These are phyloP conservation scores for Cercospora berteroae DNA, from an alignment of 2,329 filamentous ascomycete species.

Conservation along the genomic window DNA sequence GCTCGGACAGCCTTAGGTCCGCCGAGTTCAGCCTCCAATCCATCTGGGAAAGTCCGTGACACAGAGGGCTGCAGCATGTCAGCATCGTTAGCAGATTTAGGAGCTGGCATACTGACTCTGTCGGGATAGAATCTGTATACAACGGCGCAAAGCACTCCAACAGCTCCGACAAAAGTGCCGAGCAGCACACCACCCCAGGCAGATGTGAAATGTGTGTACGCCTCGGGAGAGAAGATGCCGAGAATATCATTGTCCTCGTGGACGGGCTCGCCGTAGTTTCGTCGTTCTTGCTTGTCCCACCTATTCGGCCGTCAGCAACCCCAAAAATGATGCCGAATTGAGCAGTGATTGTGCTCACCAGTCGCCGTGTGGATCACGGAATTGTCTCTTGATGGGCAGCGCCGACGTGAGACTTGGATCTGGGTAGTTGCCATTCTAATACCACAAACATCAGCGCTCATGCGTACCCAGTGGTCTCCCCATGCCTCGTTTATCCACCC, in stretches of 20 bases:
- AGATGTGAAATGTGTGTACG: conserved; percentile 80
- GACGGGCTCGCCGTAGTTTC: conserved; percentile 93
- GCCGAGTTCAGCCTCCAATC: conserved; percentile 50
- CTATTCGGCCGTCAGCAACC: background rate
- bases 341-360: conserved; percentile 52
- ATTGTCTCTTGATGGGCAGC: conserved; percentile 74
- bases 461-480: background rate
- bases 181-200: conserved; percentile 65
- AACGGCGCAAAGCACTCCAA: conserved; percentile 42
- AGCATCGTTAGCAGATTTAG: background rate
- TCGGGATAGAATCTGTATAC: conserved; percentile 47
- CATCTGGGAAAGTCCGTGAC: conserved; percentile 48
- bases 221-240: conserved; percentile 82
- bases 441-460: conserved; percentile 9
- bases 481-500: background rate
- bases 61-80: conserved; percentile 36
- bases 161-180: conserved; percentile 45
- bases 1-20: conserved; percentile 43
- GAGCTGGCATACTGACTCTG: conserved; percentile 31
- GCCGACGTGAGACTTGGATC: conserved; percentile 59
- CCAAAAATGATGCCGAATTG: background rate
- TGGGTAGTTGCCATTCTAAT: conserved; percentile 80
- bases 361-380: conserved; percentile 86
- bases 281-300: conserved; percentile 94
- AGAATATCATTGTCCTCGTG: conserved; percentile 96